Conservation (phyloP, 345 rosid genomes). For the Acer yangbiense region DNA sequence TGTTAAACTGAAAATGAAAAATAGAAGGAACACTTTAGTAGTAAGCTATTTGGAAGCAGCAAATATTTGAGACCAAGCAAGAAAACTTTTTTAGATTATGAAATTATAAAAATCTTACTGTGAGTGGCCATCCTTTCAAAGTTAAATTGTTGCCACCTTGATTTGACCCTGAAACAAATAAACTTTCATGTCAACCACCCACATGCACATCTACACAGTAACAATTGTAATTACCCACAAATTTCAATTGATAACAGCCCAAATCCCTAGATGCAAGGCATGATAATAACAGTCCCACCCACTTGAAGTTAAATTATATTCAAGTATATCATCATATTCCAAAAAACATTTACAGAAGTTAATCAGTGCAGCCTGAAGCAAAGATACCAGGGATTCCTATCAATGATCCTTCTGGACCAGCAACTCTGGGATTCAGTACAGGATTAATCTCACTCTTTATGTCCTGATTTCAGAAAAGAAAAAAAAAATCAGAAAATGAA, state of each 20-base stretch:
- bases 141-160: slow-evolving; percentile 89
- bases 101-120: slow-evolving; percentile 50
- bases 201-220: slow-evolving; percentile 4
- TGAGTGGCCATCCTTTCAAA: slow-evolving; percentile 94
- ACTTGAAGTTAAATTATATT: slow-evolving; percentile 6
- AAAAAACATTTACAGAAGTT: slow-evolving; percentile 3
- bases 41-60: neutral
- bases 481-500: slow-evolving; percentile 26
- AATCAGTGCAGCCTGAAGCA: slow-evolving; percentile 20
- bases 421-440: slow-evolving; percentile 80
- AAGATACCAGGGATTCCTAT: slow-evolving; percentile 85
- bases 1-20: slow-evolving; percentile 12
- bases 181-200: slow-evolving; percentile 17
- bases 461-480: slow-evolving; percentile 60
- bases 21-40: neutral
- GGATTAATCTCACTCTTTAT: slow-evolving; percentile 89
- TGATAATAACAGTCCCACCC: neutral
- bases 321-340: slow-evolving; percentile 16
- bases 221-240: slow-evolving; percentile 4
- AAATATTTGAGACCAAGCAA: slow-evolving; percentile 6
- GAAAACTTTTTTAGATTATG: neutral
- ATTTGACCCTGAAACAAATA: slow-evolving; percentile 70
- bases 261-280: neutral
- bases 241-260: neutral
- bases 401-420: slow-evolving; percentile 87